Conservation (phyloP, 768 basidiomycete genomes). For the Calocybe indica region DNA sequence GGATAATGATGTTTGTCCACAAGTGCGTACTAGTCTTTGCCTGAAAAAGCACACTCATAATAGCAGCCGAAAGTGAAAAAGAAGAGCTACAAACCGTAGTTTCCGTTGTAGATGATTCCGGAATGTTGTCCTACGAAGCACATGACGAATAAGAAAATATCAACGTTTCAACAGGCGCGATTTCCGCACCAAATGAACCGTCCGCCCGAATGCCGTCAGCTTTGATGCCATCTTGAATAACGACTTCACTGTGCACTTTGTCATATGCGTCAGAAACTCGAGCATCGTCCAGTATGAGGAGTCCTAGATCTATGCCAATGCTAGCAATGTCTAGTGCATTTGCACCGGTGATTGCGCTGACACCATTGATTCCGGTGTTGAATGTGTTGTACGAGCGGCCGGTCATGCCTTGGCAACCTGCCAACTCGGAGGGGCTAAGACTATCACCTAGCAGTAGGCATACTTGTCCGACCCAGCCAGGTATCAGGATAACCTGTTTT, state of each 20-base stretch:
- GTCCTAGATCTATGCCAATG: conserved; percentile 49
- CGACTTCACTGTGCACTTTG: conserved; percentile 46
- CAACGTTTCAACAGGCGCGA: not conserved
- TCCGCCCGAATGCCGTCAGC: conserved; percentile 59
- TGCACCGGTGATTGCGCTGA: conserved; percentile 53
- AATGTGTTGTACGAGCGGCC: conserved; percentile 45
- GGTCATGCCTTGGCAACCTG: conserved; percentile 45
- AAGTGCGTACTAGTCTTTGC: conserved; percentile 37
- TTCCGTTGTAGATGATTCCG: conserved; percentile 68
- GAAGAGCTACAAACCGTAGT: conserved; percentile 49
- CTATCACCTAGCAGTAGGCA: conserved; percentile 50
- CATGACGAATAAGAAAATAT: not conserved
- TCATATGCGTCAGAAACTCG: conserved; percentile 44
- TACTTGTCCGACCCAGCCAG: conserved; percentile 46
- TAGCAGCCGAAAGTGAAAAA: not conserved
- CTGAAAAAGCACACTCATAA: conserved; percentile 15
- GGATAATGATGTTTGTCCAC: not conserved
- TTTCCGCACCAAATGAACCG: conserved; percentile 37
- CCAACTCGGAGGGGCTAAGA: conserved; percentile 33
- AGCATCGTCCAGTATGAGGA: conserved; percentile 34
- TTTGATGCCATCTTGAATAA: conserved; percentile 36
- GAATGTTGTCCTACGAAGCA: conserved; percentile 41
- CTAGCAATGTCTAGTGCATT: conserved; percentile 64
- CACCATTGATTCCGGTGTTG: conserved; percentile 32
- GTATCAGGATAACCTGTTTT: conserved; percentile 52